Conservation (phyloP, 345 rosid genomes). For the Eucalyptus paniculata region DNA sequence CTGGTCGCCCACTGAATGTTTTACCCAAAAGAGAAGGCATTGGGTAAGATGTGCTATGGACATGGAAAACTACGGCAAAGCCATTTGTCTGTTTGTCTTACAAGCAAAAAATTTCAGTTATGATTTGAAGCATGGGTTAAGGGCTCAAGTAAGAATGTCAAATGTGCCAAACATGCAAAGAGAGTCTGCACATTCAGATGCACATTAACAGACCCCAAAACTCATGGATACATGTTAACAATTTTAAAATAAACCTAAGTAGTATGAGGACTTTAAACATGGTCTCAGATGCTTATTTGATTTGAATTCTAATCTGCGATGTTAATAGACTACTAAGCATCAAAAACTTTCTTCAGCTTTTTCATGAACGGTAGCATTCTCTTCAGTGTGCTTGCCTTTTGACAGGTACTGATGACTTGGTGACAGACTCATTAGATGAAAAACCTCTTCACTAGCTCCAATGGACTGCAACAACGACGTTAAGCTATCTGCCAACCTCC, state of each 20-base stretch:
- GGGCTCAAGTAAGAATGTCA: neutral
- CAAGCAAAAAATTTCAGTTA: neutral
- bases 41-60: neutral
- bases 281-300: neutral
- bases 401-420: constrained; percentile 15
- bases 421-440: constrained; percentile 23
- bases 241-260: neutral
- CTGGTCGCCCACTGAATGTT: neutral
- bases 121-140: neutral
- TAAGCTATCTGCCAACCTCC: constrained; percentile 39
- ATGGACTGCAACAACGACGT: constrained; percentile 20
- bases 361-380: neutral
- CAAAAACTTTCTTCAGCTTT: neutral
- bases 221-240: neutral
- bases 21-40: neutral
- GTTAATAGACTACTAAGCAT: neutral
- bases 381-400: constrained; percentile 15
- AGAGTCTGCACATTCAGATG: neutral
- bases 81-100: neutral
- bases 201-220: neutral
- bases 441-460: constrained; percentile 38
- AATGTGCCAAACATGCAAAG: neutral
- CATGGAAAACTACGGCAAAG: neutral
- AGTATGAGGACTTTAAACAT: neutral
- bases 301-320: neutral